Base-by-base conservation (phyloP, 306 rosid genomes). In the Lathyrus sativus region DNA sequence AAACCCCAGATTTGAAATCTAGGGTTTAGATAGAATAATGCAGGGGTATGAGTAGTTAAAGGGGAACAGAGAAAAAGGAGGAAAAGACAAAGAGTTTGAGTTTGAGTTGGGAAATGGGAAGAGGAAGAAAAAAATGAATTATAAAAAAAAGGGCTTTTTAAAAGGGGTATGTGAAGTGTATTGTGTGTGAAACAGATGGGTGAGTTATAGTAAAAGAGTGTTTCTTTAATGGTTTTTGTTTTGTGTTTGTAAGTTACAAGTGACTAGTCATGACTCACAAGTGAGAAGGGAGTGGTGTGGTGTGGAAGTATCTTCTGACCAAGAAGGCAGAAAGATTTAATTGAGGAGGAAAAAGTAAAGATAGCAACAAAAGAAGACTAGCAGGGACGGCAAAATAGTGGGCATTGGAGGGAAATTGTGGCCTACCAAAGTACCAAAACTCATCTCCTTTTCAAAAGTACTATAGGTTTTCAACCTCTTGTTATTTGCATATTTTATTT, bases 1-100 rank as follows among this genome's bases (percentile, higher is more conserved):
- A 84, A 88, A 88, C 81, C 92, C 91, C 79, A 93, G 97, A 88
- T 90, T 85, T 77, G 19, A 85, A 87, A 85, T 86, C 95, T 88
- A 88, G 97, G 95, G 97, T 87, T 90, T 93, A 81, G 91, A 80
- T 55, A 62, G 78, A 80, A 55, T 60, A 90, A 82, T 76, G 92
- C 66, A 77, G 76, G 75, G 54, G 79, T 66, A 4, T 74, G 67
- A 62, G 74, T 17, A 22, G 60, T 17, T 10, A 15, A 13, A 61
- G 74, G 58, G 59, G 22, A 44, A 28, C 9, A 61, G 70, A 76
- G 67, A 43, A 57, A 42, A 31, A 37, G 37, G 15, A 42, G 67
- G 18, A 61, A 54, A 79, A 63, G 76, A 69, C 71, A 64, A 48
- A 66, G 73, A 35, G 81, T 17, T 76, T 22, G 73, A 76, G 77